Evolutionary conservation across 148 eudicot genomes (phyloP).

Genomic region (Arctostaphylos glauca): DNA sequence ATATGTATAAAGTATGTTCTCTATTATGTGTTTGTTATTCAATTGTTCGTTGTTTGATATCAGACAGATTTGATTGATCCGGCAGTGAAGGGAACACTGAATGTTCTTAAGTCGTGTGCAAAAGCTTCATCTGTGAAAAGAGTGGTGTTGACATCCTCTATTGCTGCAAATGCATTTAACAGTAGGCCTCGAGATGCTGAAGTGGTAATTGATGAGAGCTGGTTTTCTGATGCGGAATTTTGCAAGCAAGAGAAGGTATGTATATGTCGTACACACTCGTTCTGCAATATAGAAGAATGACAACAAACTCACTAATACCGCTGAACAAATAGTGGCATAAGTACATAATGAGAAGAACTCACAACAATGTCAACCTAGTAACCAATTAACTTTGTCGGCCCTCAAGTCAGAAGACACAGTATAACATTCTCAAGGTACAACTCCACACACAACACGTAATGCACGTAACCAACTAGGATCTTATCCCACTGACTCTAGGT

Average conservation of each 20-base stretch:
- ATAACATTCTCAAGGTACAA: no score
- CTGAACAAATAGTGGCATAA: no score
- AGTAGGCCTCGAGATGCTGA: constrained; percentile 42
- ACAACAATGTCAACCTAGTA: no score
- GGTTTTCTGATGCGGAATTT: constrained; percentile 45
- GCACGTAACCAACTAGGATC: no score
- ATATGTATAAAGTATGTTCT: background rate
- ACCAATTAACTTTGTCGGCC: no score
- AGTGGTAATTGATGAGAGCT: constrained; percentile 53
- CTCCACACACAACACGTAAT: no score
- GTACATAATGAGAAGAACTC: no score
- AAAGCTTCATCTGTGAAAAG: constrained; percentile 45
- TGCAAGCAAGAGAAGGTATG: constrained; percentile 36
- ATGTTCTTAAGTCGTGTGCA: constrained; percentile 55
- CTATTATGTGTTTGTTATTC: background rate
- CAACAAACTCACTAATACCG: no score
- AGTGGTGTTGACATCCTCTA: constrained; percentile 65
- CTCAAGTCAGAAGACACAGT: no score
- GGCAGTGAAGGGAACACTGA: constrained; percentile 70
- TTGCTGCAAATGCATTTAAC: constrained; percentile 40
- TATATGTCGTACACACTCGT: background rate
- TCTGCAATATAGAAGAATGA: no score
- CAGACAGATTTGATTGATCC: constrained; percentile 70
- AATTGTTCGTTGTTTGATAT: background rate
- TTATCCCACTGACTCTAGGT: no score